These are phyloP conservation scores for Moricandia arvensis DNA, from an alignment of 345 rosid genomes.

Conservation along the genomic window DNA sequence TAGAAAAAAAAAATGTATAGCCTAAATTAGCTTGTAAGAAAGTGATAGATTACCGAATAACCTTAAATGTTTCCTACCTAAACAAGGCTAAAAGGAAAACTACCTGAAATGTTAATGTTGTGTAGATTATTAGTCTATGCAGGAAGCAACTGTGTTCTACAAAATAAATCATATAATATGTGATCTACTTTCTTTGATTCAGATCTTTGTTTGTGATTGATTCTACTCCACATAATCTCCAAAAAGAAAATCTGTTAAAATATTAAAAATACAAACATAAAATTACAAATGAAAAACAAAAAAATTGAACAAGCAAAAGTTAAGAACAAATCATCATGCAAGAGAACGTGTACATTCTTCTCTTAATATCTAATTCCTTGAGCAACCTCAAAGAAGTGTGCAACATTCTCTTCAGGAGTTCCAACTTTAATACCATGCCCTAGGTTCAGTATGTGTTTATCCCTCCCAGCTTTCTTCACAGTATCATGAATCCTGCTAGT, in stretches of 20 bases:
- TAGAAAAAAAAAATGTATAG: neutral
- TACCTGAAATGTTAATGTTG: constrained; percentile 1
- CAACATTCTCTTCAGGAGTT: constrained; percentile 92
- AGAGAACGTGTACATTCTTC: neutral
- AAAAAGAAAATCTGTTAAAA: neutral
- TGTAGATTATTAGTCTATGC: neutral
- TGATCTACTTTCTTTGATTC: too few species aligned
- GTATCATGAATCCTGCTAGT: constrained; percentile 81
- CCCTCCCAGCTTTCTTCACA: constrained; percentile 83
- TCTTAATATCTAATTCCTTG: constrained; percentile 67
- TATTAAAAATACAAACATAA: neutral
- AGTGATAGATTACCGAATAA: neutral
- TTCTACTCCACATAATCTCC: constrained; percentile 1
- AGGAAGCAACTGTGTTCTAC: too few species aligned
- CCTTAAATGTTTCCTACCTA: neutral
- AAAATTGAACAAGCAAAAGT: constrained; percentile 13
- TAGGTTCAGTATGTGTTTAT: constrained; percentile 84
- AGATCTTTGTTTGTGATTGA: too few species aligned
- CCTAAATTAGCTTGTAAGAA: neutral
- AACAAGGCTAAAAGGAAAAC: neutral
- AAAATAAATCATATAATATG: too few species aligned
- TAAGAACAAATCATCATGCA: constrained; percentile 14
- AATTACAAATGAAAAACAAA: constrained; percentile 7
- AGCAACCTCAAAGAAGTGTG: constrained; percentile 90
- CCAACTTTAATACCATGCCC: constrained; percentile 96